Percentiles rank a stretch among this genome's conserved stretches.
These are phyloP conservation scores for Lentinula detonsa DNA, from an alignment of 768 basidiomycete species.

Conservation along the genomic window DNA sequence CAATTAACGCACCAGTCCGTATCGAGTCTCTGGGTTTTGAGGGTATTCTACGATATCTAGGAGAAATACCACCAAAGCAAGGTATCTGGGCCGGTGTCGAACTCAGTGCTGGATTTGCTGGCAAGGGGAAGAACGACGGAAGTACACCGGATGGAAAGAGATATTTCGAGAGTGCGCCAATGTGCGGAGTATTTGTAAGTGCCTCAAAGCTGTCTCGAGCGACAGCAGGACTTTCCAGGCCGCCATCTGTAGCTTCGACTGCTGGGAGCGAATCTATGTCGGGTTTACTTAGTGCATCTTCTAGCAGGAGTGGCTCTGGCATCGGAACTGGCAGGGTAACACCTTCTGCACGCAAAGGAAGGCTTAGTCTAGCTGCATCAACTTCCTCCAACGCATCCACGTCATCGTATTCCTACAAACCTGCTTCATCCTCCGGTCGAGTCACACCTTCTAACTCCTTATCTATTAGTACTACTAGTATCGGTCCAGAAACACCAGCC, in stretches of 20 bases:
- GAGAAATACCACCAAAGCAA: slow-evolving; percentile 82
- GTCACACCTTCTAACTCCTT: slow-evolving; percentile 38
- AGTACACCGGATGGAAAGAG: slow-evolving; percentile 50
- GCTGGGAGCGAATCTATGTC: slow-evolving; percentile 1
- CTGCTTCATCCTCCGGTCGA: slow-evolving; percentile 30
- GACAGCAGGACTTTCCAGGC: slow-evolving; percentile 41
- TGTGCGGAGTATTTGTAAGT: slow-evolving; percentile 90
- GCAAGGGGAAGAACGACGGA: slow-evolving; percentile 95
- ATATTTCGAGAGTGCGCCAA: slow-evolving; percentile 82
- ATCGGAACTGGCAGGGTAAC: slow-evolving; percentile 51
- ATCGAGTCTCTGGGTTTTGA: slow-evolving; percentile 89
- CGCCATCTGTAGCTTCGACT: slow-evolving; percentile 67
- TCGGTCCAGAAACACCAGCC: slow-evolving; percentile 23
- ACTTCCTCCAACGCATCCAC: slow-evolving; percentile 22
- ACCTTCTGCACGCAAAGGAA: slow-evolving; percentile 43
- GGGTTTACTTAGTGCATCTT: slow-evolving; percentile 13
- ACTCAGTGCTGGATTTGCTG: slow-evolving; percentile 74
- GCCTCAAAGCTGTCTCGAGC: slow-evolving; percentile 74
- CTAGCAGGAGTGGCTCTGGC: slow-evolving; percentile 26
- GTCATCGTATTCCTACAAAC: slow-evolving; percentile 9
- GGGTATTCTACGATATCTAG: slow-evolving; percentile 74
- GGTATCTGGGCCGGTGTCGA: slow-evolving; percentile 95
- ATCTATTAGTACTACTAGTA: slow-evolving; percentile 31
- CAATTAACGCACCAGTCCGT: slow-evolving; percentile 38
- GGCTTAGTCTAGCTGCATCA: slow-evolving; percentile 41